Conservation (phyloP, 768 basidiomycete species). For the Boletales sp. region DNA sequence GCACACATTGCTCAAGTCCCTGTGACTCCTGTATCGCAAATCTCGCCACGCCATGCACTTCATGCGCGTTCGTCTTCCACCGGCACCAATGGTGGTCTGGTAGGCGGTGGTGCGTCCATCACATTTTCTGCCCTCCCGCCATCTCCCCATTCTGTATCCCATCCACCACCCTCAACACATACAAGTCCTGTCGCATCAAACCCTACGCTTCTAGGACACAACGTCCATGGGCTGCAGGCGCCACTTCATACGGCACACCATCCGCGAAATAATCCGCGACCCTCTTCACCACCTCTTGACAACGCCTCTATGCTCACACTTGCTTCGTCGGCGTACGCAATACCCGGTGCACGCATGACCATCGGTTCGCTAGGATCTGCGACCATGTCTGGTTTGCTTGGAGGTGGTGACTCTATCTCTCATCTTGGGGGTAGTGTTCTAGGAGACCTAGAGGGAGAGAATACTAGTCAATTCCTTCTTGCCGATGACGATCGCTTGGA, state of each 20-base stretch:
- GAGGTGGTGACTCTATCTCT: constrained; percentile 59
- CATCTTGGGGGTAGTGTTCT: constrained; percentile 63
- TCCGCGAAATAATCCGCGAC: constrained; percentile 93
- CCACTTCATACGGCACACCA: constrained; percentile 90
- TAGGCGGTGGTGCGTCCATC: constrained; percentile 55
- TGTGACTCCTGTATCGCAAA: constrained; percentile 50
- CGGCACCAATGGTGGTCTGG: constrained; percentile 42
- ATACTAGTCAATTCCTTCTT: constrained; percentile 61
- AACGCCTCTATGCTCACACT: constrained; percentile 92
- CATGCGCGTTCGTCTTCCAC: constrained; percentile 64
- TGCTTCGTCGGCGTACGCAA: constrained; percentile 87
- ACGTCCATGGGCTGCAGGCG: constrained; percentile 53
- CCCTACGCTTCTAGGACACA: constrained; percentile 28
- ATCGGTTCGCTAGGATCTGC: constrained; percentile 42
- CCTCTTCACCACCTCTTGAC: constrained; percentile 84
- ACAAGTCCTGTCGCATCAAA: constrained; percentile 23
- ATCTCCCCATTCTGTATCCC: constrained; percentile 41
- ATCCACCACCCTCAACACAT: constrained; percentile 37
- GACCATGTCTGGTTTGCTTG: constrained; percentile 48
- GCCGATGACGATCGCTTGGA: constrained; percentile 65
- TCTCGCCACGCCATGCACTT: constrained; percentile 47
- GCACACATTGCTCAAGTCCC: constrained; percentile 91
- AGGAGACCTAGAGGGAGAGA: constrained; percentile 54
- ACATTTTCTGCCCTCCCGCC: constrained; percentile 71
- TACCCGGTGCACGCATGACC: constrained; percentile 54